These are phyloP conservation scores for Exsudoporus frostii DNA, from an alignment of 768 basidiomycete species.

Conservation along the genomic window DNA sequence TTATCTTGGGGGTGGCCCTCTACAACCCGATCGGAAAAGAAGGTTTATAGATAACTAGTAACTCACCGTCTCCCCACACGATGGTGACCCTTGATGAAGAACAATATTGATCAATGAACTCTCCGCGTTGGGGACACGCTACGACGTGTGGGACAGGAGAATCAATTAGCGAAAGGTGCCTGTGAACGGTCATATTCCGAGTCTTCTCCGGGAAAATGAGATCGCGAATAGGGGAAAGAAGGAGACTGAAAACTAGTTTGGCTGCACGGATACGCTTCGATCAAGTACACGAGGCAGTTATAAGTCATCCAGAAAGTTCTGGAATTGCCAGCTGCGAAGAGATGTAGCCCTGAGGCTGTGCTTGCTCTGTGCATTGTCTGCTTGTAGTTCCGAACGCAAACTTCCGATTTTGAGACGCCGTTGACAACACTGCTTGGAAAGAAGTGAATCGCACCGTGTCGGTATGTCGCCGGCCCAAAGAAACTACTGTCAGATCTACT, in stretches of 20 bases:
- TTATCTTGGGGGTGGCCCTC: background rate
- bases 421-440: background rate
- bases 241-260: background rate
- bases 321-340: background rate
- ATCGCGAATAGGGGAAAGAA: slow-evolving; percentile 2
- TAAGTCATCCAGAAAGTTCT: slow-evolving; percentile 3
- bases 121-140: slow-evolving; percentile 10
- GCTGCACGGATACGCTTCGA: slow-evolving; percentile 5
- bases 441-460: background rate
- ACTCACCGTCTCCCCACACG: slow-evolving; percentile 8
- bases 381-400: background rate
- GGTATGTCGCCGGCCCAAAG: background rate
- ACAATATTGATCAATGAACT: background rate
- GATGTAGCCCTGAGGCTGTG: slow-evolving; percentile 6
- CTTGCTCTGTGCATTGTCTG: background rate
- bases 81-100: slow-evolving; percentile 3
- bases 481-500: too few species aligned
- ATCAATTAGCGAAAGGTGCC: slow-evolving; percentile 23
- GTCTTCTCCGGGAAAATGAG: slow-evolving; percentile 9
- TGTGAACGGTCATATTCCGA: slow-evolving; percentile 10
- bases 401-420: background rate
- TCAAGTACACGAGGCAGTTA: slow-evolving; percentile 14
- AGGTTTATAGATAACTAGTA: background rate
- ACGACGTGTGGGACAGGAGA: slow-evolving; percentile 12
- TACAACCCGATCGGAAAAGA: background rate